Evolutionary conservation across 2,329 filamentous ascomycete species (phyloP), one percentile per base, ranked within the genome.

Genomic region (Paraphoma chrysanthemicola): DNA sequence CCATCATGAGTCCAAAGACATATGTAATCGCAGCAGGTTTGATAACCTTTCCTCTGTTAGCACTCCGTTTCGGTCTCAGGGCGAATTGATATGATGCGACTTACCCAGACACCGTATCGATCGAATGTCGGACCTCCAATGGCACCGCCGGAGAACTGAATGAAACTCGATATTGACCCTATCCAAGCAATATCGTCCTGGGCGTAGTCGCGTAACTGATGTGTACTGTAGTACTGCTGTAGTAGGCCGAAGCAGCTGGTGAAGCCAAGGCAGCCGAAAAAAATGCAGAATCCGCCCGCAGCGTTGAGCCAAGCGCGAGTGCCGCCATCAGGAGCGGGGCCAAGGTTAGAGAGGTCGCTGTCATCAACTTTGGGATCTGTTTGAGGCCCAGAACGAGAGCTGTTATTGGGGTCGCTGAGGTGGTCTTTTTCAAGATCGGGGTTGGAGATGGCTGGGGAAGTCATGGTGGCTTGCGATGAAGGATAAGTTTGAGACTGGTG

Each of bases 111-210:
- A 3, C 81, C 80, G 51, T 73, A 79, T 1, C 79, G 78, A 66
- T 91, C 89, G 60, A 85, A 89, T 0, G 88, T 41, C 17, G 83
- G 84, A 1, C 88, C 88, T 28, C 86, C 81, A 11, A 90, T 60
- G 0, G 84, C 83, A 0, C 87, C 86, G 59, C 81, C 52, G 23
- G 69, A 77, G 66, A 84, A 82, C 76, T 88, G 78, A 55, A 81
- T 71, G 55, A 79, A 81, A 1, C 67, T 63, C 33, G 78, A 67
- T 10, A 71, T 36, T 0, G 78, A 78, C 1, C 78, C 75, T 44
- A 81, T 81, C 79, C 80, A 82, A 1, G 79, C 64, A 42, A 82
- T 73, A 1, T 70, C 73, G 14, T 73, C 74, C 5, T 75, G 43
- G 0, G 71, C 67, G n/a, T 74, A 59, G 1, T 71, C 47, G 3